Conservation (phyloP, 2,329 filamentous ascomycete genomes). For the Aureobasidium zeae region DNA sequence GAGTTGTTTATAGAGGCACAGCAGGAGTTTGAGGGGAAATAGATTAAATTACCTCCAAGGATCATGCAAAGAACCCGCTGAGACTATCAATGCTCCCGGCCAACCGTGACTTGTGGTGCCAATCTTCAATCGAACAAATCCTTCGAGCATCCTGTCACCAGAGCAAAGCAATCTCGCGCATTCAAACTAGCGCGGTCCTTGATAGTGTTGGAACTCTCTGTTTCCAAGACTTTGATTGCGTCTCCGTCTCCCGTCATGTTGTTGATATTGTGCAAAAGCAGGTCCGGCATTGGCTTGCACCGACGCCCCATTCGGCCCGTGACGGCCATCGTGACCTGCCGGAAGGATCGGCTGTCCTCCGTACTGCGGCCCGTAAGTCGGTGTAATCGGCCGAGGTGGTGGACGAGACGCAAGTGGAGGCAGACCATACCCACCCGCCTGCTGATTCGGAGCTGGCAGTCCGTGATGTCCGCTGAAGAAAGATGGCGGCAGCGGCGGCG, state of each 20-base stretch:
- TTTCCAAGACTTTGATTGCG: slow-evolving; percentile 11
- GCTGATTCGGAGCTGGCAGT: slow-evolving; percentile 3
- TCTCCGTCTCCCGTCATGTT: slow-evolving; percentile 12
- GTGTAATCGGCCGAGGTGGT: slow-evolving; percentile 27
- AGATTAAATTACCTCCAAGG: no score
- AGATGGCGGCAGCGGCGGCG: slow-evolving; percentile 12
- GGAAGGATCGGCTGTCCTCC: slow-evolving; percentile 33
- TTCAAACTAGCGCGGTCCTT: no score
- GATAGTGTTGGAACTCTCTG: slow-evolving; percentile 14
- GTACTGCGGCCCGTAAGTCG: slow-evolving; percentile 27
- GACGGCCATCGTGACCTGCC: slow-evolving; percentile 28
- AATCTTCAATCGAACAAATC: neutral
- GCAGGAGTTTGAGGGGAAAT: no score
- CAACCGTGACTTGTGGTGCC: no score
- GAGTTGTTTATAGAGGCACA: no score
- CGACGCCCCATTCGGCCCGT: neutral
- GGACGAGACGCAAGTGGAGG: slow-evolving; percentile 4
- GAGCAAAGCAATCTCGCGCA: no score
- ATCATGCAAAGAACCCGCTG: no score
- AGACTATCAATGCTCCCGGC: no score
- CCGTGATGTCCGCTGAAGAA: slow-evolving; percentile 1
- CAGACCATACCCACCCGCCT: slow-evolving; percentile 4
- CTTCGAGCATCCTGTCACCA: slow-evolving; percentile 9
- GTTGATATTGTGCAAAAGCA: slow-evolving; percentile 17
- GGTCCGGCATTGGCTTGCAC: slow-evolving; percentile 1